Conservation (phyloP, 371 early-diverging fungal species). For the Amoeboaphelidium protococcarum region DNA sequence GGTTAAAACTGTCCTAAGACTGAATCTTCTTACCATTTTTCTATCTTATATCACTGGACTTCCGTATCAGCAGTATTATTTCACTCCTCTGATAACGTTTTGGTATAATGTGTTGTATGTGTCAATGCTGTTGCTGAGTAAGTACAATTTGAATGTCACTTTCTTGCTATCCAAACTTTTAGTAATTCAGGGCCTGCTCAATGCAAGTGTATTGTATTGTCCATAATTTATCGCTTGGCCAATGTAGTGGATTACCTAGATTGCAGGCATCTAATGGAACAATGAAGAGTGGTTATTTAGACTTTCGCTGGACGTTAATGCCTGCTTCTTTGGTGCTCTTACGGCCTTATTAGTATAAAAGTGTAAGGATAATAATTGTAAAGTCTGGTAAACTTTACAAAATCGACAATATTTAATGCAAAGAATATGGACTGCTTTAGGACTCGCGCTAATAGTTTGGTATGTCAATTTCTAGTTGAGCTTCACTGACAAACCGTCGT, state of each 20-base stretch:
- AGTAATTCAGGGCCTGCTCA: slow-evolving; percentile 12
- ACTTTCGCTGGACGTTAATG: slow-evolving; percentile 25
- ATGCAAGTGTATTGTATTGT: slow-evolving; percentile 10
- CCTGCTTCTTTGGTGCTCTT: slow-evolving; percentile 28
- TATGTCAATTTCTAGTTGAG: slow-evolving; percentile 21
- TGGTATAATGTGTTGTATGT: slow-evolving; percentile 36
- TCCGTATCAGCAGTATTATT: slow-evolving; percentile 38
- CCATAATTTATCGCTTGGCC: slow-evolving; percentile 10
- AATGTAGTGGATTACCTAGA: no score
- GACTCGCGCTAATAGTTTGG: slow-evolving; percentile 14
- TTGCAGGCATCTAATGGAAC: slow-evolving; percentile 27
- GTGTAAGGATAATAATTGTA: not conserved
- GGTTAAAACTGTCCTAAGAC: slow-evolving; percentile 17
- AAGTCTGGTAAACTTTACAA: not conserved
- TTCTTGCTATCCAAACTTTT: slow-evolving; percentile 22
- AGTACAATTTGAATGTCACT: slow-evolving; percentile 14
- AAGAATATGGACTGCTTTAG: no score
- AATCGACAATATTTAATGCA: no score
- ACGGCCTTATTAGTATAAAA: not conserved
- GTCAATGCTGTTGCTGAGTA: slow-evolving; percentile 24
- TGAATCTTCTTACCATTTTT: slow-evolving; percentile 33
- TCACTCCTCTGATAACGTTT: slow-evolving; percentile 36
- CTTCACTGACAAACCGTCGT: slow-evolving; percentile 16
- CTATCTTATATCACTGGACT: slow-evolving; percentile 34
- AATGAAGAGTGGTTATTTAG: slow-evolving; percentile 34